Percentiles rank a stretch among this genome's conserved stretches.
Evolutionary conservation across 345 rosid genomes (phyloP).

Genomic region (Barbarea vulgaris): DNA sequence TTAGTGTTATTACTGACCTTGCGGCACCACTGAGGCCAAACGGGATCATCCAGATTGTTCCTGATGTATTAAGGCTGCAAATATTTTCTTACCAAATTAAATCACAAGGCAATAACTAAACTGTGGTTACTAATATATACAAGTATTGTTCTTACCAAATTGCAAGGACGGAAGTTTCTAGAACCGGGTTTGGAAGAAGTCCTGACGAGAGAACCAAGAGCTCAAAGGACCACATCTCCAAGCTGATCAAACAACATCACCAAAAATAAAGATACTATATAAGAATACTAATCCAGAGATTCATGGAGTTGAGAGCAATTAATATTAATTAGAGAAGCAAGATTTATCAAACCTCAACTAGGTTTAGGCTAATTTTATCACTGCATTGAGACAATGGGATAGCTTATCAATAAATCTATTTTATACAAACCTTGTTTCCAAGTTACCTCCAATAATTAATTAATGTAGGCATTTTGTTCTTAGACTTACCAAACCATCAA

Average conservation of each 20-base stretch:
- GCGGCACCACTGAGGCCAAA: constrained; percentile 70
- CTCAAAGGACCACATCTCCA: constrained; percentile 53
- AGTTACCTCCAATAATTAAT: background rate
- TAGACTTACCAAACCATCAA: constrained; percentile 47
- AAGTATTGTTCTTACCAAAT: constrained; percentile 38
- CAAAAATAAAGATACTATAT: background rate
- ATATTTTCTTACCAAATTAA: background rate
- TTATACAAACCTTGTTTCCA: background rate
- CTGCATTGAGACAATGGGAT: background rate
- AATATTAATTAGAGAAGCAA: background rate
- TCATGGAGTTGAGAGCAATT: background rate
- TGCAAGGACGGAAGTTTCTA: constrained; percentile 53
- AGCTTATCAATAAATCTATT: background rate
- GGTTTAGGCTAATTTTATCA: background rate
- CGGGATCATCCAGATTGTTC: constrained; percentile 72
- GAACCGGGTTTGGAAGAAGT: constrained; percentile 51
- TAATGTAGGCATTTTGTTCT: background rate
- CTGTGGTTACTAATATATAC: background rate
- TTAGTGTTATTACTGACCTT: constrained; percentile 43
- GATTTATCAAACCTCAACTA: background rate
- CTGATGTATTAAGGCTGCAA: constrained; percentile 65
- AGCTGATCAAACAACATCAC: constrained; percentile 31
- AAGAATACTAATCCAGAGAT: background rate
- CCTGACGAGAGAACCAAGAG: constrained; percentile 48
- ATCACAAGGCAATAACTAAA: background rate